Evolutionary conservation across 2,329 filamentous ascomycete species (phyloP).

Genomic region (Dendryphion nanum): DNA sequence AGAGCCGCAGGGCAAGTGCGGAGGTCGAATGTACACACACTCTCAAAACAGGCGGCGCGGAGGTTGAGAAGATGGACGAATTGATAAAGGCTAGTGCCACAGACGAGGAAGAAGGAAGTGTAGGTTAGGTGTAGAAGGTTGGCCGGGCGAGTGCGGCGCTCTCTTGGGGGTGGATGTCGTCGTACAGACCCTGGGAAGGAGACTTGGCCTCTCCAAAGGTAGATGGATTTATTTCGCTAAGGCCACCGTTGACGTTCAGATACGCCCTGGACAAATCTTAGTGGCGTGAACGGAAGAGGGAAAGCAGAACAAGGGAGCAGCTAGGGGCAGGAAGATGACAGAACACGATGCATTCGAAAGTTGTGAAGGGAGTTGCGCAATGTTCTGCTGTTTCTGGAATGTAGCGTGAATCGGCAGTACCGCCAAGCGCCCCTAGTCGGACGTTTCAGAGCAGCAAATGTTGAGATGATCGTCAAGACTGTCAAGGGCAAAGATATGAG

Average conservation of each 20-base stretch:
- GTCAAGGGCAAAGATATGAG: too few species aligned
- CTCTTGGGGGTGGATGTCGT: not conserved
- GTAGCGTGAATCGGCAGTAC: constrained; percentile 10
- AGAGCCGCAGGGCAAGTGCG: too few species aligned
- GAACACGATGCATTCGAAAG: not conserved
- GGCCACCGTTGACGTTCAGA: constrained; percentile 30
- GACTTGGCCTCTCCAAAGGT: constrained; percentile 29
- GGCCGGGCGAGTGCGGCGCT: constrained; percentile 3
- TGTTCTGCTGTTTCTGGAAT: constrained; percentile 11
- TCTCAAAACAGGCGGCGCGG: not conserved
- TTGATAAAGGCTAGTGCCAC: too few species aligned
- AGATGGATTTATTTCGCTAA: constrained; percentile 35
- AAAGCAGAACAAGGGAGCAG: constrained; percentile 17
- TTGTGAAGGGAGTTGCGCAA: constrained; percentile 1
- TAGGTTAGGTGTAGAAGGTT: constrained; percentile 1
- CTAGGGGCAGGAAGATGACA: not conserved
- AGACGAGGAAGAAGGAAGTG: constrained; percentile 4
- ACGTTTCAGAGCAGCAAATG: constrained; percentile 6
- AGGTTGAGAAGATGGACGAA: constrained; percentile 11
- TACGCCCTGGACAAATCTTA: constrained; percentile 13
- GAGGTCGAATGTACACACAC: not conserved
- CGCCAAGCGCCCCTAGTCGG: constrained; percentile 5
- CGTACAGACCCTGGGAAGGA: not conserved
- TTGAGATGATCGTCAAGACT: too few species aligned
- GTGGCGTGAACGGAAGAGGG: constrained; percentile 17